These are phyloP conservation scores for Didymella keratinophila DNA, from an alignment of 2,329 filamentous ascomycete genomes.

Conservation along the genomic window DNA sequence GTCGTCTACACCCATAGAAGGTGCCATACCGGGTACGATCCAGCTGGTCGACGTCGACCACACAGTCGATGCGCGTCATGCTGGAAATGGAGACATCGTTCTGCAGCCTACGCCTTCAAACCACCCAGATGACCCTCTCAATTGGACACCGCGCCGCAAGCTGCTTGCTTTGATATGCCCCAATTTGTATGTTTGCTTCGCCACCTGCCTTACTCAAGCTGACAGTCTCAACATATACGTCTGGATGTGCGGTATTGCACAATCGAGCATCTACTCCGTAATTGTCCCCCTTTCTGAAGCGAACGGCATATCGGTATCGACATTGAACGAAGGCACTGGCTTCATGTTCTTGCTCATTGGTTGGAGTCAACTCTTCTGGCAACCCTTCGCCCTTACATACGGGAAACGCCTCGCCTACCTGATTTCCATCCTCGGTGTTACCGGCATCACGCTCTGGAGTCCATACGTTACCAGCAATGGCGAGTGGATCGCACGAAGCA, in stretches of 20 bases:
- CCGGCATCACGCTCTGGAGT: constrained; percentile 54
- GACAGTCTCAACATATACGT: constrained; percentile 56
- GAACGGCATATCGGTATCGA: constrained; percentile 56
- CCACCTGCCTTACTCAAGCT: not conserved
- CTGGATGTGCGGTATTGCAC: constrained; percentile 59
- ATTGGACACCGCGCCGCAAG: constrained; percentile 44
- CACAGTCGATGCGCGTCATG: constrained; percentile 49
- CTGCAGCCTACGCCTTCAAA: constrained; percentile 50
- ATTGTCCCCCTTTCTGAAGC: constrained; percentile 57
- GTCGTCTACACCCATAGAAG: constrained; percentile 37
- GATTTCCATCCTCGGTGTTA: constrained; percentile 51
- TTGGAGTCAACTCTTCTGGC: constrained; percentile 62
- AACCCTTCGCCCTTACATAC: constrained; percentile 61
- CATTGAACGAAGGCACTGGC: constrained; percentile 60
- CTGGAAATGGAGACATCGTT: constrained; percentile 51
- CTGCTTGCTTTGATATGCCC: constrained; percentile 35
- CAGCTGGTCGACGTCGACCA: constrained; percentile 54
- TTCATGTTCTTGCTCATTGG: constrained; percentile 62
- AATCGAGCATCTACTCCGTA: constrained; percentile 60
- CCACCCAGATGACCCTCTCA: constrained; percentile 48
- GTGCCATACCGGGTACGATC: constrained; percentile 52
- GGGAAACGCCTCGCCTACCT: constrained; percentile 61
- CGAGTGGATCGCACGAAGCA: constrained; percentile 58
- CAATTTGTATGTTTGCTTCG: constrained; percentile 25
- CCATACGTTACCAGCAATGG: constrained; percentile 55